Conservation (phyloP, 2,329 filamentous ascomycete species). For the Fusarium cicatricum region DNA sequence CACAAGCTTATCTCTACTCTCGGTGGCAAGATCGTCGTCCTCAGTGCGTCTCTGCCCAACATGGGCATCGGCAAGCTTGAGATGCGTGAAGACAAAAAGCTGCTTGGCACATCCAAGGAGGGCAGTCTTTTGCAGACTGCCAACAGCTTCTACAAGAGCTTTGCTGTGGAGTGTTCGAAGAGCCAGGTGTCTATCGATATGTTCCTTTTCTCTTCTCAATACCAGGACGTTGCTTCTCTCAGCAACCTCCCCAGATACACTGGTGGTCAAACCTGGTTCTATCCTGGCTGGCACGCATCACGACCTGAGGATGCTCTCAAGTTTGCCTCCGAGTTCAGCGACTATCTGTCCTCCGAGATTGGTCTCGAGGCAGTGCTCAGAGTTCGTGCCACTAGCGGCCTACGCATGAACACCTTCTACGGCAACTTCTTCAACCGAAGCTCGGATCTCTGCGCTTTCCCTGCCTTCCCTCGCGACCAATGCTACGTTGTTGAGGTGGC, state of each 20-base stretch:
- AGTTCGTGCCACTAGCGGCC: slow-evolving; percentile 91
- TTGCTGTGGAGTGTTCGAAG: slow-evolving; percentile 98
- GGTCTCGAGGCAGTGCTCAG: slow-evolving; percentile 94
- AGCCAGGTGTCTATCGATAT: slow-evolving; percentile 98
- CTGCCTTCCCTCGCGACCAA: slow-evolving; percentile 96
- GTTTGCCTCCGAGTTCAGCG: slow-evolving; percentile 95
- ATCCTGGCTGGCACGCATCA: slow-evolving; percentile 96
- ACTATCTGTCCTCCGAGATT: slow-evolving; percentile 96
- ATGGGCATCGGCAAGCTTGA: slow-evolving; percentile 89
- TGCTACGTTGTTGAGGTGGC: slow-evolving; percentile 98
- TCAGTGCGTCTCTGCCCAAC: slow-evolving; percentile 90
- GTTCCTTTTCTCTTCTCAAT: slow-evolving; percentile 95
- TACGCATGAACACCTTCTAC: slow-evolving; percentile 98
- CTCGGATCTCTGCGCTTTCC: slow-evolving; percentile 97
- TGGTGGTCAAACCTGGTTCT: slow-evolving; percentile 98
- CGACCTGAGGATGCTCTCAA: slow-evolving; percentile 96
- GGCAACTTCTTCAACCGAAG: slow-evolving; percentile 99
- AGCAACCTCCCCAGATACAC: slow-evolving; percentile 97
- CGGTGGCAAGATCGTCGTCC: slow-evolving; percentile 92
- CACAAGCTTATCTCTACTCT: slow-evolving; percentile 96
- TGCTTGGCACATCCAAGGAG: slow-evolving; percentile 93
- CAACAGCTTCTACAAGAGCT: slow-evolving; percentile 98
- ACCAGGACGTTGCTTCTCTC: slow-evolving; percentile 95
- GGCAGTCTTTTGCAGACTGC: slow-evolving; percentile 85
- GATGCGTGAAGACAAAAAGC: slow-evolving; percentile 95